phyloP scores from a whole-genome alignment of 192 early-diverging fungal species.

The Backusella sp. region DNA sequence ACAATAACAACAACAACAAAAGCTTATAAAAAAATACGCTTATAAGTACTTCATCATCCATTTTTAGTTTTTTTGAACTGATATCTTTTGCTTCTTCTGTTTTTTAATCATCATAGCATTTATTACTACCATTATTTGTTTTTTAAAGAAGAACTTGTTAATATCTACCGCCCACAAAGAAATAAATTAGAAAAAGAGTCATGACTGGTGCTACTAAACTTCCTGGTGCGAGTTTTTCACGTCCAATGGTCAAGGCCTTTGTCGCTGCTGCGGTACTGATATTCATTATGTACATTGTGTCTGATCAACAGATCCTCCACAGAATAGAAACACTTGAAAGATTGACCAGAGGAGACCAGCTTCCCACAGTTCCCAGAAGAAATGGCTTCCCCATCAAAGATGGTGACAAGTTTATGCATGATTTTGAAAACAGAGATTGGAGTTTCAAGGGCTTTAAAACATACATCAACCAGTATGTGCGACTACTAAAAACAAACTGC shows the following conservation, averaged over 20 bases:
- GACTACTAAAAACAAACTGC: background rate
- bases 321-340: background rate
- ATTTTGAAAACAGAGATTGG: background rate
- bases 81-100: background rate
- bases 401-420: background rate
- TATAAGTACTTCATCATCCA: background rate
- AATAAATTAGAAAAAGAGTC: background rate
- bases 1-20: background rate
- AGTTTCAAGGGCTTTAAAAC: background rate
- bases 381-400: background rate
- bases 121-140: background rate
- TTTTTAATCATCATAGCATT: background rate
- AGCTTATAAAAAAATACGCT: background rate
- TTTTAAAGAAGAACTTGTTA: background rate
- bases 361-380: background rate
- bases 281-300: background rate
- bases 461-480: background rate
- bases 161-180: background rate
- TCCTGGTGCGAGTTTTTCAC: background rate
- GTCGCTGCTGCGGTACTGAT: background rate
- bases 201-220: background rate
- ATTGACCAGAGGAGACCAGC: background rate
- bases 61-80: background rate
- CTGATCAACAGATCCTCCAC: background rate
- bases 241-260: slow-evolving; percentile 2